Evolutionary conservation across 163 green algal genomes (phyloP).

Genomic region (Coccomyxa subellipsoidea): DNA sequence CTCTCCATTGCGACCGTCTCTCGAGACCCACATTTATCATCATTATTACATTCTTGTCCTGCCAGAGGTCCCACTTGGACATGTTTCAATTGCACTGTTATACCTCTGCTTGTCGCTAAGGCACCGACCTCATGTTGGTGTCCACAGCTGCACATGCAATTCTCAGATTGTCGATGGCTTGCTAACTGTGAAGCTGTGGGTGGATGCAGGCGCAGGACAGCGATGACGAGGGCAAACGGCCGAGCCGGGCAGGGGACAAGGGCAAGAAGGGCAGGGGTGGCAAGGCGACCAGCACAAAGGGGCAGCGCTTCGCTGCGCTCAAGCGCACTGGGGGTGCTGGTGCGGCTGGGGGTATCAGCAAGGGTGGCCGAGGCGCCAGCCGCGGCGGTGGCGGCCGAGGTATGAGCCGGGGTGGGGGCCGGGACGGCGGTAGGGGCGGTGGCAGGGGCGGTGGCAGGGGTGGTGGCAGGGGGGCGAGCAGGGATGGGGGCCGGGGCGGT

Average conservation of each 20-base stretch:
- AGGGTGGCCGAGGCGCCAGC: neutral
- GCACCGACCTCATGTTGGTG: too few relatives aligned
- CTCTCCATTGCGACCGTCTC: neutral
- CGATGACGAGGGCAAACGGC: neutral
- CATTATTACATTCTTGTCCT: too few relatives aligned
- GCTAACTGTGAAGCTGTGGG: neutral
- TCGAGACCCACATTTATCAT: neutral
- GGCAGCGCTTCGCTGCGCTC: conserved; percentile 1
- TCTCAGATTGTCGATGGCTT: too few relatives aligned
- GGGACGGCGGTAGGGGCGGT: neutral
- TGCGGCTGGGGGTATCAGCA: neutral
- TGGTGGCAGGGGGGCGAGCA: neutral
- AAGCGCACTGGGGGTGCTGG: neutral
- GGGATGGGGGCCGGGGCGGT: neutral
- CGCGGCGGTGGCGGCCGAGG: neutral
- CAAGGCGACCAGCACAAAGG: conserved; percentile 17
- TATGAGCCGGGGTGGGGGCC: neutral
- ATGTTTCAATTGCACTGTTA: too few relatives aligned
- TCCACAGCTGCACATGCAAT: too few relatives aligned
- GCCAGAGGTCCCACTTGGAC: too few relatives aligned
- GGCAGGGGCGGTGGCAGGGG: neutral
- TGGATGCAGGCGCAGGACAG: neutral
- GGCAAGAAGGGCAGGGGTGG: conserved; percentile 20
- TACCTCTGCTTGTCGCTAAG: too few relatives aligned
- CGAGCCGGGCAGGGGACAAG: conserved; percentile 21